Percentiles rank a stretch among this genome's conserved stretches.
Evolutionary conservation across 2,329 filamentous ascomycete genomes (phyloP).

Genomic region (Epichloe festucae): DNA sequence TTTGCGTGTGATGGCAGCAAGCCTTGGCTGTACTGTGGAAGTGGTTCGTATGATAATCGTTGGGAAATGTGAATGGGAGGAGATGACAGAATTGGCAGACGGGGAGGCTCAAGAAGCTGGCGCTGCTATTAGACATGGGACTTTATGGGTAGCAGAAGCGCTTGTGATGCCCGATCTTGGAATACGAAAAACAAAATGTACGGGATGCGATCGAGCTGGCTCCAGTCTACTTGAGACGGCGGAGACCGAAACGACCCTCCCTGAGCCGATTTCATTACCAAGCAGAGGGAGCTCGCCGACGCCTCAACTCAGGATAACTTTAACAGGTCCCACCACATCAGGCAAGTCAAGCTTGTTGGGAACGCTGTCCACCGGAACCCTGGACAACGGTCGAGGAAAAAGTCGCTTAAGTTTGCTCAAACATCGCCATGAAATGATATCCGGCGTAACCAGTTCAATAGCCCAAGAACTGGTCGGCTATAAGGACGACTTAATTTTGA

Average conservation of each 20-base stretch:
- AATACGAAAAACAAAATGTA: conserved; percentile 10
- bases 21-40: conserved; percentile 74
- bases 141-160: conserved; percentile 81
- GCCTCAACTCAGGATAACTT: conserved; percentile 71
- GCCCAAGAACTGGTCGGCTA: conserved; percentile 92
- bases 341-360: conserved; percentile 89
- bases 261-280: conserved; percentile 13
- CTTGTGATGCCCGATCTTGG: conserved; percentile 64
- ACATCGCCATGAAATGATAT: conserved; percentile 84
- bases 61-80: conserved; percentile 67
- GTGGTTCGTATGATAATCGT: conserved; percentile 73
- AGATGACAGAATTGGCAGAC: conserved; percentile 23
- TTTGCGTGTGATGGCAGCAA: conserved; percentile 80
- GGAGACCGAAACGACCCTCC: not conserved
- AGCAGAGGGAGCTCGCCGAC: conserved; percentile 39
- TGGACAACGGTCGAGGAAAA: conserved; percentile 87
- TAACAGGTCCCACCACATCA: conserved; percentile 79
- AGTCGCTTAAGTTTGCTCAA: conserved; percentile 80
- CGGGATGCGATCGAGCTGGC: not conserved
- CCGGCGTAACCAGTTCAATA: conserved; percentile 86
- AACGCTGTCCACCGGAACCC: conserved; percentile 70
- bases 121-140: conserved; percentile 26
- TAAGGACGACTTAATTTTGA: conserved; percentile 48
- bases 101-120: conserved; percentile 12
- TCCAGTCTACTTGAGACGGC: not conserved